Base-by-base conservation (phyloP, 306 rosid species). In the Cucumis cinereus region DNA sequence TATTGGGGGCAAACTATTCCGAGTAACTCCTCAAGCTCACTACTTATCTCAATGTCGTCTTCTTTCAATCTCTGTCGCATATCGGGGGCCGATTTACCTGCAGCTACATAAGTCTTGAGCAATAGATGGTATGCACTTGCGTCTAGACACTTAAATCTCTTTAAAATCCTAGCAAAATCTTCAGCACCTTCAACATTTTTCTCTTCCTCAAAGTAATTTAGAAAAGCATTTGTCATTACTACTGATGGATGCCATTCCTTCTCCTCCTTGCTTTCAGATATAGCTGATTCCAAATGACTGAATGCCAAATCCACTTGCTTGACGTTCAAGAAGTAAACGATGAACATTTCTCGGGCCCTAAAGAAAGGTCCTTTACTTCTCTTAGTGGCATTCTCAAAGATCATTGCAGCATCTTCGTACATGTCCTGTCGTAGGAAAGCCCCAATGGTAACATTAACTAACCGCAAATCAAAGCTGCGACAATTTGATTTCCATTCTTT, bases 401-500 rank as follows among this genome's bases (percentile, higher is more conserved):
- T 58, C 53, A 53, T 76, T 33, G 3, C 79, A 40, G 97, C 99
- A 78, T 95, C 97, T 79, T 90, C 79, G 67, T 49, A 49, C 88
- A 83, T 82, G 83, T 74, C 80, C 22, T 84, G 87, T 33, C 62
- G 81, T 79, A 94, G 84, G 87, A 85, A 92, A 74, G 88, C 89
- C 60, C 83, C 70, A 20, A 92, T 77, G 14, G 59, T 87, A 62
- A 72, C 74, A 49, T 26, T 38, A n/a, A 54, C 82, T 72, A 94
- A 77, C 83, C 96, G 89, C 47, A 41, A 19, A 81, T 92, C 98
- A 47, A 86, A 88, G 77, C 10, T 71, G 40, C 30, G 59, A 82
- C 83, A 86, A 77, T 35, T 43, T 66, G 96, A 86, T 80, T 88
- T 84, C 99, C 99, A 94, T 80, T 89, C 96, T 78, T 88, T 74